Base-by-base conservation (phyloP, 169 alveolate species). In the Eimeria maxima region DNA sequence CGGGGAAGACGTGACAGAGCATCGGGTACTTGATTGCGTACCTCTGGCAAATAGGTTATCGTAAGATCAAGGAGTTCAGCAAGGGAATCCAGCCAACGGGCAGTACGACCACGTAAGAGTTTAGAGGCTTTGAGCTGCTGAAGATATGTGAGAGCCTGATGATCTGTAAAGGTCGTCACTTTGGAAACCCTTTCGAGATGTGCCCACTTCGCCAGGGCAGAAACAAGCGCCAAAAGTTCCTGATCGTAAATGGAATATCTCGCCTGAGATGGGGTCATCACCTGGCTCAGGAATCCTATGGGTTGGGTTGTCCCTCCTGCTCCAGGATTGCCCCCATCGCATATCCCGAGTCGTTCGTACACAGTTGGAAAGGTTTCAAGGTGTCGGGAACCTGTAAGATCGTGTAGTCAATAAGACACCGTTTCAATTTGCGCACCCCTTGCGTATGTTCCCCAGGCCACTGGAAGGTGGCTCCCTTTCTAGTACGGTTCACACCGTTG, bases 321-420 rank as follows among this genome's bases (percentile, higher is more conserved):
- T 13, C 18, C 3, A 24, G 84, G 27, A 65, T 44, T 5, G 27
- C 84, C 16, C 55, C 57, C 4, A 18, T 11, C 42, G 87, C 87
- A 47, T 42, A 76, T 3, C 63, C 87, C 2, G 57, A 76, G 0
- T 57, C 87, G 13, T 74, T 24, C 14, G 83, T 73, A 33, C 38
- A 42, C 8, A 73, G n/a, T 13, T 73, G 27, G 55, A 73, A 73
- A 33, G 88, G 88, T 42, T 78, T 78, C 6, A 11, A 22, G 16
- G 88, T 78, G 27, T 78, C 65, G 13, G 88, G 88, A 45, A 78
- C 45, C 22, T 78, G 88, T 7, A 78, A 20, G 38, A 50, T 78
- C 16, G 65, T 78, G 27, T 18, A 78, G 7, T 78, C 65, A 4
- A 45, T 47, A 3, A 78, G 55, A 0, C 18, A 0, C 22, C 47